These are phyloP conservation scores for Sclerotinia sclerotiorum DNA, from an alignment of 2,329 filamentous ascomycete species.

Conservation along the genomic window DNA sequence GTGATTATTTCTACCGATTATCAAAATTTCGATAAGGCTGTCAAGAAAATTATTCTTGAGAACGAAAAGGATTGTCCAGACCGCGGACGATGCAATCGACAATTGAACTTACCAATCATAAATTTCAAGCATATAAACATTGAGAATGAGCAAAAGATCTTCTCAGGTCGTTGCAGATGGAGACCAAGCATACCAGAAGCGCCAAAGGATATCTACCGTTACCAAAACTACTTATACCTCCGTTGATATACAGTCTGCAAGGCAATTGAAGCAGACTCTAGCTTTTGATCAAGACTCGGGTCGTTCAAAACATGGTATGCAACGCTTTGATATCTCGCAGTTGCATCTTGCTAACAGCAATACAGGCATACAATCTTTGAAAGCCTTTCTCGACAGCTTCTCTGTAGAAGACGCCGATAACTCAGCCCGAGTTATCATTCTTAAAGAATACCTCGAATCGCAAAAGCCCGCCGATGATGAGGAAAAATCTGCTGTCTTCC, in stretches of 20 bases:
- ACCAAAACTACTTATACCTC: constrained; percentile 44
- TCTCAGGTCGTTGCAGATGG: constrained; percentile 36
- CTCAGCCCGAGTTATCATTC: constrained; percentile 54
- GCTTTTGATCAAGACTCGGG: constrained; percentile 69
- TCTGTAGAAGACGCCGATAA: constrained; percentile 51
- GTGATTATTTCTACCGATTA: constrained; percentile 16
- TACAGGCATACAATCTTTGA: constrained; percentile 67
- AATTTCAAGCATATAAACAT: neutral
- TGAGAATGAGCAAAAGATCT: constrained; percentile 38
- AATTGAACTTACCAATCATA: neutral
- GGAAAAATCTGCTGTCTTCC: constrained; percentile 61
- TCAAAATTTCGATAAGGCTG: constrained; percentile 23
- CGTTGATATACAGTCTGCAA: constrained; percentile 59
- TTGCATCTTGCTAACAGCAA: constrained; percentile 3
- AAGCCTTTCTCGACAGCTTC: constrained; percentile 68
- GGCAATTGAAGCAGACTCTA: constrained; percentile 68
- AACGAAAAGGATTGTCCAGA: constrained; percentile 12
- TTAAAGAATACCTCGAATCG: constrained; percentile 67
- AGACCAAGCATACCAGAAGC: constrained; percentile 40
- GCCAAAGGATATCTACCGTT: constrained; percentile 46
- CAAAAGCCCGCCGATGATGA: constrained; percentile 51
- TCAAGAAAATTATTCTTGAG: constrained; percentile 23
- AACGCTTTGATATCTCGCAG: neutral
- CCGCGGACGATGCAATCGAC: neutral
- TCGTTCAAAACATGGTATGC: constrained; percentile 64